A percentile compares a stretch with the other conserved stretches of the same genome.
Evolutionary conservation across 768 basidiomycete species (phyloP).

Genomic region (Holtermannia corniformis): DNA sequence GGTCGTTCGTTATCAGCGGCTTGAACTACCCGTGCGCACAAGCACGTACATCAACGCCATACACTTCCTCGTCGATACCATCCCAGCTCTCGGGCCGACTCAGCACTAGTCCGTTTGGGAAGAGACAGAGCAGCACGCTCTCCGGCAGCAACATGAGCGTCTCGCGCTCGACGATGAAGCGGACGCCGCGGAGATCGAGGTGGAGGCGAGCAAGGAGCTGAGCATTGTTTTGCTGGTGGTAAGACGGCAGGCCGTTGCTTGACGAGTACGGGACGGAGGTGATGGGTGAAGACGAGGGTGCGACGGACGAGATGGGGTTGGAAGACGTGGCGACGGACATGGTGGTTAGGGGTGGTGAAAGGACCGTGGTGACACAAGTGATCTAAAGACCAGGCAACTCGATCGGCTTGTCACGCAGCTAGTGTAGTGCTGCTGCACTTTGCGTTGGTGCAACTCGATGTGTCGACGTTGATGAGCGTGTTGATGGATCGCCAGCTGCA

Average conservation of each 20-base stretch:
- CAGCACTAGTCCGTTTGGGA: conserved; percentile 92
- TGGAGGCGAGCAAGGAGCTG: conserved; percentile 79
- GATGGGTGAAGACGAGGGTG: conserved; percentile 35
- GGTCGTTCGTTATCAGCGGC: conserved; percentile 7
- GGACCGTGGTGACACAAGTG: no score
- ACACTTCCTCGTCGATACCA: conserved; percentile 83
- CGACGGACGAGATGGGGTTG: conserved; percentile 43
- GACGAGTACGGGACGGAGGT: conserved; percentile 36
- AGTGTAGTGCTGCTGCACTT: no score
- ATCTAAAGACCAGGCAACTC: no score
- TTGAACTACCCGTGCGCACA: background rate
- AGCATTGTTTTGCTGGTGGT: conserved; percentile 49
- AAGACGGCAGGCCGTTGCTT: background rate
- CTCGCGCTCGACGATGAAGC: conserved; percentile 92
- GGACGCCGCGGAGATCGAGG: conserved; percentile 80
- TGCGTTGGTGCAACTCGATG: no score
- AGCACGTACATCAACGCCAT: conserved; percentile 82
- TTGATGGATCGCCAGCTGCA: no score
- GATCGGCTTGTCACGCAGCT: no score
- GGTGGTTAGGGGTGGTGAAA: conserved; percentile 4
- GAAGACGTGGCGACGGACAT: conserved; percentile 33
- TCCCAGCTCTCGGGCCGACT: conserved; percentile 58
- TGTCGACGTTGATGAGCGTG: no score
- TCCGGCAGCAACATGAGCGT: conserved; percentile 98
- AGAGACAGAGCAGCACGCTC: conserved; percentile 88